These are phyloP conservation scores for Alternaria arbusti DNA, from an alignment of 2,329 filamentous ascomycete species.

Conservation along the genomic window DNA sequence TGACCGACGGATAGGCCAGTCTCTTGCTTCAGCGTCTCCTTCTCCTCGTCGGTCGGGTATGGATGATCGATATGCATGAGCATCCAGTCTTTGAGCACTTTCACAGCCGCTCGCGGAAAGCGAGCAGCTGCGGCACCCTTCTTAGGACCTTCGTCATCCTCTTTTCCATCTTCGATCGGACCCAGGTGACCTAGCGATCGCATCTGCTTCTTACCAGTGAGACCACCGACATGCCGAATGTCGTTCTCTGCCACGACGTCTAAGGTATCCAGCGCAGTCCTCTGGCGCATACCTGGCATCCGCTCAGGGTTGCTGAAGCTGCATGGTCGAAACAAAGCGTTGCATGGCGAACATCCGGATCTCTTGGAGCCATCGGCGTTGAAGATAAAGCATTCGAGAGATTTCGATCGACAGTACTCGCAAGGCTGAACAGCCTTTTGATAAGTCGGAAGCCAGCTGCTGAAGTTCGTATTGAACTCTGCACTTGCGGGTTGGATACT, in stretches of 20 bases:
- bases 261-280: constrained; percentile 55
- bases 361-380: constrained; percentile 47
- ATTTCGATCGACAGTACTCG: constrained; percentile 55
- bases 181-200: constrained; percentile 44
- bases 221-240: constrained; percentile 38
- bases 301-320: constrained; percentile 51
- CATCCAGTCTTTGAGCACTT: constrained; percentile 84
- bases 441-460: constrained; percentile 56
- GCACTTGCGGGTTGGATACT: constrained; percentile 10
- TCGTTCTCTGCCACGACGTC: constrained; percentile 54
- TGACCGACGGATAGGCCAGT: constrained; percentile 84
- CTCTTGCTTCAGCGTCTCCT: constrained; percentile 75
- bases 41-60: constrained; percentile 87
- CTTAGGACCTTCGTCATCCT: constrained; percentile 36
- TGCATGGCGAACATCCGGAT: constrained; percentile 55
- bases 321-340: constrained; percentile 56
- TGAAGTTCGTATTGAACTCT: constrained; percentile 52
- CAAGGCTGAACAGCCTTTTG: constrained; percentile 54
- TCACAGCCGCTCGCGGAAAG: constrained; percentile 81
- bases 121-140: constrained; percentile 49
- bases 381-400: constrained; percentile 57
- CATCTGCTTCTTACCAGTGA: constrained; percentile 49
- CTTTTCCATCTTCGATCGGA: constrained; percentile 41
- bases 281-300: constrained; percentile 37
- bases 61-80: constrained; percentile 80